Conservation (phyloP, 768 basidiomycete species). For the Hericium coralloides region DNA sequence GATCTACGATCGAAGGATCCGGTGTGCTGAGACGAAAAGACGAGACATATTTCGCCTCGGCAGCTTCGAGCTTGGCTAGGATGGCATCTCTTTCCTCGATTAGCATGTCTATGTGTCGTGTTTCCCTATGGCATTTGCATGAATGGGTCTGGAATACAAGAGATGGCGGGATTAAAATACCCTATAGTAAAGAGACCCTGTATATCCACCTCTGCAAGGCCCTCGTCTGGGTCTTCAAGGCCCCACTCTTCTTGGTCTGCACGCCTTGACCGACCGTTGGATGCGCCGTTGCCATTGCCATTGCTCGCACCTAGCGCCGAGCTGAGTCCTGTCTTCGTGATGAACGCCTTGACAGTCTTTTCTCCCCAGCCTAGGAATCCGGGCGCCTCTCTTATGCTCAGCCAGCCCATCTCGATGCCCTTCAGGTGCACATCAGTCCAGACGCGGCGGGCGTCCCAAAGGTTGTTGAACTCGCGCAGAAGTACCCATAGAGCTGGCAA, state of each 20-base stretch:
- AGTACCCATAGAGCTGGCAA: constrained; percentile 60
- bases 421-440: constrained; percentile 61
- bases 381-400: constrained; percentile 51
- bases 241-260: background rate
- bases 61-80: constrained; percentile 72
- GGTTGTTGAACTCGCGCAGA: constrained; percentile 48
- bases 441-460: constrained; percentile 44
- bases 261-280: constrained; percentile 1
- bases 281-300: constrained; percentile 17
- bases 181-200: constrained; percentile 67
- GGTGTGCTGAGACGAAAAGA: constrained; percentile 70
- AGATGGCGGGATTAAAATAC: constrained; percentile 30
- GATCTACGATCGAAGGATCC: constrained; percentile 61
- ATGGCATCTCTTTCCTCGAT: constrained; percentile 71
- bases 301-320: constrained; percentile 35
- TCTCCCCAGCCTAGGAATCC: constrained; percentile 71
- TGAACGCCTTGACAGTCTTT: constrained; percentile 58
- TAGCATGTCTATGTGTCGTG: constrained; percentile 52
- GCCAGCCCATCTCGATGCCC: constrained; percentile 68
- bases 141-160: constrained; percentile 2
- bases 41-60: constrained; percentile 68
- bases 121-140: constrained; percentile 42
- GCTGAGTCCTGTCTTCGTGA: constrained; percentile 59
- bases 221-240: constrained; percentile 27
- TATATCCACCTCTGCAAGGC: constrained; percentile 51